These are phyloP conservation scores for Nemania sp. DNA, from an alignment of 2,329 filamentous ascomycete species.

Conservation along the genomic window DNA sequence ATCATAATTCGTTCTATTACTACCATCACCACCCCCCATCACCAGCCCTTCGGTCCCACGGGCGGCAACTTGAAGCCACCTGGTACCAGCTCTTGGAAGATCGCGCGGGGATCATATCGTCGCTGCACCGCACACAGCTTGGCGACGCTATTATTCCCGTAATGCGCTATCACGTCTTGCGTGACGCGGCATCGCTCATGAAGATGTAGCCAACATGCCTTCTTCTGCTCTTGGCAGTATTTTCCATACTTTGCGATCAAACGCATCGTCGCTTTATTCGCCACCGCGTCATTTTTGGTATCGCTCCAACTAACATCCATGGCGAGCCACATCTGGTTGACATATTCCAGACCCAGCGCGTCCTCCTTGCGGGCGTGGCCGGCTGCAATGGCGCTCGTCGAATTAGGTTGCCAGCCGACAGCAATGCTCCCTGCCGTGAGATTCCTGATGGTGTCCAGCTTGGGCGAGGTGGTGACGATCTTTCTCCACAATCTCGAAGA, in stretches of 20 bases:
- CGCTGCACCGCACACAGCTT: constrained; percentile 28
- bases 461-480: constrained; percentile 33
- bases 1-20: constrained; percentile 14
- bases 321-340: constrained; percentile 38
- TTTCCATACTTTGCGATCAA: constrained; percentile 30
- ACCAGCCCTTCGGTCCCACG: constrained; percentile 4
- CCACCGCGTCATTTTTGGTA: constrained; percentile 29
- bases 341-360: constrained; percentile 35
- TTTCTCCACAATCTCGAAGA: constrained; percentile 30
- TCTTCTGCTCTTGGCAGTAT: constrained; percentile 21
- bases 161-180: constrained; percentile 33
- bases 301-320: constrained; percentile 36
- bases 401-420: constrained; percentile 40
- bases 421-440: constrained; percentile 36
- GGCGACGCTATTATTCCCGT: constrained; percentile 30
- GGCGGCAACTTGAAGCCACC: constrained; percentile 34
- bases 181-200: constrained; percentile 34
- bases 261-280: constrained; percentile 26
- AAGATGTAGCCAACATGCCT: constrained; percentile 33
- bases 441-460: constrained; percentile 31
- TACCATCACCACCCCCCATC: constrained; percentile 10
- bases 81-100: constrained; percentile 31
- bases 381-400: constrained; percentile 33
- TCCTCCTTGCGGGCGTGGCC: constrained; percentile 36
- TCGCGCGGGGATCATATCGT: constrained; percentile 27